Evolutionary conservation across 1,284 basidiomycete genomes (phyloP).

Genomic region (Naganishia sp.): DNA sequence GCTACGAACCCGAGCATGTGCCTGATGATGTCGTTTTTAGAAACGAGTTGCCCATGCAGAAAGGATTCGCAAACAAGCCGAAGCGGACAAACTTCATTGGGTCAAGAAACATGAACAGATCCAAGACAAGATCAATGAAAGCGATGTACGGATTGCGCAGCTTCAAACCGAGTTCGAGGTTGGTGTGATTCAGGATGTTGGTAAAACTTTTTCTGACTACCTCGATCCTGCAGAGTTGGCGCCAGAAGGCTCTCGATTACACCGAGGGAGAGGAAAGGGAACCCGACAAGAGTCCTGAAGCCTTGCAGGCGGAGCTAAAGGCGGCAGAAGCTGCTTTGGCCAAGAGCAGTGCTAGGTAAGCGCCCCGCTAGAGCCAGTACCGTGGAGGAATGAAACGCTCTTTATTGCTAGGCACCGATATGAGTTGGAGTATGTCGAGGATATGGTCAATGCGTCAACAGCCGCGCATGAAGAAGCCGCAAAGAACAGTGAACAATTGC

Average conservation of each 20-base stretch:
- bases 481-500: constrained; percentile 29
- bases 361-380: constrained; percentile 19
- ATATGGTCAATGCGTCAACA: constrained; percentile 10
- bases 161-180: constrained; percentile 52
- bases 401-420: constrained; percentile 12
- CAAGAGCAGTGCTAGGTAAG: constrained; percentile 68
- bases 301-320: constrained; percentile 64
- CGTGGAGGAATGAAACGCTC: neutral
- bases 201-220: neutral
- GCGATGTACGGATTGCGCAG: constrained; percentile 52
- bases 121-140: constrained; percentile 60
- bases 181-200: constrained; percentile 41
- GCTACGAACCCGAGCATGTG: neutral
- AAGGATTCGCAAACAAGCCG: constrained; percentile 24
- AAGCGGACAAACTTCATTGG: constrained; percentile 42
- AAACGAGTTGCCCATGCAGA: constrained; percentile 25
- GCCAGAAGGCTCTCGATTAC: constrained; percentile 1
- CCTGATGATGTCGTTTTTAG: neutral
- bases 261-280: constrained; percentile 20
- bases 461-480: neutral
- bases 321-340: constrained; percentile 67
- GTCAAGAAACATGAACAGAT: constrained; percentile 22
- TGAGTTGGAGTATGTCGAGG: constrained; percentile 9
- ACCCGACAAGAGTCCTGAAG: constrained; percentile 57
- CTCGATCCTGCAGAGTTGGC: constrained; percentile 21